Evolutionary conservation across 2,329 filamentous ascomycete species (phyloP), one percentile per base, ranked within the genome.

Genomic region (Bisporella sp.): DNA sequence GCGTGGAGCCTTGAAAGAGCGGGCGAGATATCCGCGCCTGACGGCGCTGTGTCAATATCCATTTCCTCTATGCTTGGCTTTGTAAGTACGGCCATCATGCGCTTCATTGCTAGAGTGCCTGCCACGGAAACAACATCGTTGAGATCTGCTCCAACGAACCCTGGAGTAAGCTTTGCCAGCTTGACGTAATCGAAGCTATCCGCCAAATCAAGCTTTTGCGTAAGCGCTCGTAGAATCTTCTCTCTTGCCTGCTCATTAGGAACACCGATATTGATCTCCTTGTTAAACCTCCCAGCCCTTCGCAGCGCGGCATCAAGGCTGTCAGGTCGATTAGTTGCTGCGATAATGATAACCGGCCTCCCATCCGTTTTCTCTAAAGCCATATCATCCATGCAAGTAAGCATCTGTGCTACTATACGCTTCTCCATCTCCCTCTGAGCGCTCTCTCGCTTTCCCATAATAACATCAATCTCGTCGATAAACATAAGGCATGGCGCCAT

Each of bases 121-220:
- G 64, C 65, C 6, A 66, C 63, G 5, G 64, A 67, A 12, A 79
- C 71, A n/a, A 84, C 70, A 52, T 73, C 85, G 55, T 87, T 82
- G 4, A 99, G 72, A 71, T 99, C 93, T 5, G 89, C 88, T 8
- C 91, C 92, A 0, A 99, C 92, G 59, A 93, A 99, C 1, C 93
- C 93, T 5, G 93, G 89, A 0, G 92, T 97, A 59, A 84, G 76
- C 61, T 88, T 91, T 5, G 92, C 90, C 4, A 99, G 73, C 12
- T 77, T 71, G 30, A 71, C 71, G 58, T 92, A 87, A 63, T 95
- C 81, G 21, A 97, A 79, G 53, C 90, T 82, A 4, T 78, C 74
- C 1, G 80, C 74, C 6, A 95, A 66, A 0, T 72, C 72, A 57
- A 84, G 77, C 49, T 84, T 79, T 48, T 81, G 73, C 0, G 87